Percentiles rank a stretch among this genome's conserved stretches.
phyloP scores from a whole-genome alignment of 2,329 filamentous ascomycete genomes.

The Talaromyces sp. region DNA sequence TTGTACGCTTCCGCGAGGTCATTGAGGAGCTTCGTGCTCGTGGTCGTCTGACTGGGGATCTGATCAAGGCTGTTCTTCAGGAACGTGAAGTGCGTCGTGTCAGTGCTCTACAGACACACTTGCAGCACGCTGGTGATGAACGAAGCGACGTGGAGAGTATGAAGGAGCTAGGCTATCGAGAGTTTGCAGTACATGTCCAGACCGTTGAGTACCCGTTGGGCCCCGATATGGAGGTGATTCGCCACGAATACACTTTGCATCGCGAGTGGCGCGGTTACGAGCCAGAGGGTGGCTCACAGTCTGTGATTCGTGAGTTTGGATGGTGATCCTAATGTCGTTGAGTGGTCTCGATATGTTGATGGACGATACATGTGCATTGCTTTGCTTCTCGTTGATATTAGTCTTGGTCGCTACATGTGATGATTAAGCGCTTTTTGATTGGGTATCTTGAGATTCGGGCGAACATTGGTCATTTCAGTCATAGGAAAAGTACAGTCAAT shows the following conservation, averaged over 20 bases:
- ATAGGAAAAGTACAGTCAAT: background rate
- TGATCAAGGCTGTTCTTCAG: slow-evolving; percentile 25
- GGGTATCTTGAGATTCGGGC: background rate
- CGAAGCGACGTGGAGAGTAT: background rate
- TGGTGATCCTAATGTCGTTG: background rate
- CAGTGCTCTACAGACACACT: slow-evolving; percentile 21
- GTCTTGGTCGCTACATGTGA: background rate
- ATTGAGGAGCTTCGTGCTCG: slow-evolving; percentile 23
- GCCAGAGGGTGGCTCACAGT: background rate
- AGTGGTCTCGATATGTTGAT: background rate
- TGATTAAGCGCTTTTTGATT: background rate
- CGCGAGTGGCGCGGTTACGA: slow-evolving; percentile 16
- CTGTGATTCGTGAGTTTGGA: slow-evolving; percentile 5
- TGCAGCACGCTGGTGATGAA: background rate
- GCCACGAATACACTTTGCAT: slow-evolving; percentile 16
- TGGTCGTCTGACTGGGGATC: slow-evolving; percentile 18
- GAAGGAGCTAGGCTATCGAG: slow-evolving; percentile 24
- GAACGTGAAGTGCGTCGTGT: slow-evolving; percentile 31
- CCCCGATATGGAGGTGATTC: background rate
- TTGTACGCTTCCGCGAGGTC: slow-evolving; percentile 21
- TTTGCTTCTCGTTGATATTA: background rate
- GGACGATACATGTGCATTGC: background rate
- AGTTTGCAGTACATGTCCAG: slow-evolving; percentile 19
- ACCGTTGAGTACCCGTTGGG: background rate
- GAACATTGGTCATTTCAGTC: slow-evolving; percentile 2